Percentiles rank a stretch among this genome's conserved stretches.
Evolutionary conservation across 352 stramenopile genomes (phyloP).

Genomic region (Sclerospora graminicola): DNA sequence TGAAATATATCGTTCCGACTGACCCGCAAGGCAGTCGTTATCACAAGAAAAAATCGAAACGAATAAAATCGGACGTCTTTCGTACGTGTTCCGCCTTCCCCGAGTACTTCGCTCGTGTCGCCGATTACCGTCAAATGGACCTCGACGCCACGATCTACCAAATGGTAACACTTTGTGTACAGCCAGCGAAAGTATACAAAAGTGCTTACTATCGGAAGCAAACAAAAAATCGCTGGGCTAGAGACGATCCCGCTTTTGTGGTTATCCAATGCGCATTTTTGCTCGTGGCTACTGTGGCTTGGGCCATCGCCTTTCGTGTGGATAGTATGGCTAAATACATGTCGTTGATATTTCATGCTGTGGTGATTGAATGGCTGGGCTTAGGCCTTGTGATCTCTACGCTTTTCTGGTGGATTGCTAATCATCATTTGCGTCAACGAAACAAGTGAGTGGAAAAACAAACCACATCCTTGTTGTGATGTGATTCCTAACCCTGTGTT

Average conservation of each 20-base stretch:
- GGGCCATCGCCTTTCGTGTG: slow-evolving; percentile 70
- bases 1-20: slow-evolving; percentile 10
- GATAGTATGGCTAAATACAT: slow-evolving; percentile 35
- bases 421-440: slow-evolving; percentile 52
- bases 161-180: slow-evolving; percentile 81
- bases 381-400: slow-evolving; percentile 65
- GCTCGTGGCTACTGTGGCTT: slow-evolving; percentile 60
- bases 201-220: slow-evolving; percentile 85
- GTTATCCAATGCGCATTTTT: slow-evolving; percentile 93
- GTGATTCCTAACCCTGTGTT: neutral
- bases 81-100: slow-evolving; percentile 62
- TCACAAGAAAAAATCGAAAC: slow-evolving; percentile 8
- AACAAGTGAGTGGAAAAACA: slow-evolving; percentile 25
- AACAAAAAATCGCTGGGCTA: slow-evolving; percentile 98
- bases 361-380: slow-evolving; percentile 77
- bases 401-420: slow-evolving; percentile 62
- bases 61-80: slow-evolving; percentile 34
- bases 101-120: slow-evolving; percentile 73
- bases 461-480: neutral
- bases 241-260: slow-evolving; percentile 95
- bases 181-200: slow-evolving; percentile 82
- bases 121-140: slow-evolving; percentile 85
- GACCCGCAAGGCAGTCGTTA: neutral
- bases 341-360: slow-evolving; percentile 64
- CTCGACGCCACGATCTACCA: slow-evolving; percentile 84